phyloP scores from a whole-genome alignment of 495 filamentous ascomycete species.

The Lophiotrema nucula region DNA sequence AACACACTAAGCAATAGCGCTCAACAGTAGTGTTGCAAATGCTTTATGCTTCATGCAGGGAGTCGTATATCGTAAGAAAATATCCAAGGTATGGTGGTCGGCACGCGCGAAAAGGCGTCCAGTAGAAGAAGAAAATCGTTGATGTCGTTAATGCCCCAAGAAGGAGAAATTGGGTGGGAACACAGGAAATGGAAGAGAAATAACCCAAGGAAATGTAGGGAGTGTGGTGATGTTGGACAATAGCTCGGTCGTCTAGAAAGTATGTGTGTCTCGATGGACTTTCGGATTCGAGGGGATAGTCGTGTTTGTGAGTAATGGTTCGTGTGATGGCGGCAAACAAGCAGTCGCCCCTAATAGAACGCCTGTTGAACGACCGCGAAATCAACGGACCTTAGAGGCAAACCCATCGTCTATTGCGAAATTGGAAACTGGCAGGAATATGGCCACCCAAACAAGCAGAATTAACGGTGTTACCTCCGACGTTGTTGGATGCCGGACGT shows the following conservation, averaged over 20 bases:
- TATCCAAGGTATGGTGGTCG: conserved; percentile 14
- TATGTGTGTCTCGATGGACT: background rate
- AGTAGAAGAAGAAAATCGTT: conserved; percentile 28
- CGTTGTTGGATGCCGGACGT: conserved; percentile 15
- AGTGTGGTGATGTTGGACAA: conserved; percentile 2
- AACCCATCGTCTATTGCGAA: conserved; percentile 34
- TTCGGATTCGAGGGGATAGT: background rate
- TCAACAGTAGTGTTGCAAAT: conserved; percentile 20
- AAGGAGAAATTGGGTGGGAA: conserved; percentile 23
- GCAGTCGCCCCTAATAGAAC: conserved; percentile 24
- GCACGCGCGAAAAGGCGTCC: conserved; percentile 8
- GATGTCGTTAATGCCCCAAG: conserved; percentile 31
- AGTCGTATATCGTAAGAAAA: conserved; percentile 34
- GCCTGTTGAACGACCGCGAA: conserved; percentile 10
- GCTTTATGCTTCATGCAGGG: conserved; percentile 31
- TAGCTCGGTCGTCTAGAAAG: background rate
- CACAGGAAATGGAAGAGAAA: conserved; percentile 31
- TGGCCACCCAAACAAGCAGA: conserved; percentile 22
- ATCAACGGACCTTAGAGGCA: conserved; percentile 13
- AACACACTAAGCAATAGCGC: conserved; percentile 23
- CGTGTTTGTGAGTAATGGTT: conserved; percentile 8
- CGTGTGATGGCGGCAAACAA: conserved; percentile 12
- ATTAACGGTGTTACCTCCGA: conserved; percentile 24
- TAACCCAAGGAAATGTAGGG: conserved; percentile 28
- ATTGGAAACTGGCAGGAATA: conserved; percentile 11